Percentiles rank a stretch among this genome's conserved stretches.
These are phyloP conservation scores for Trypanosoma mega DNA, from an alignment of 208 protist genomes.

Conservation along the genomic window DNA sequence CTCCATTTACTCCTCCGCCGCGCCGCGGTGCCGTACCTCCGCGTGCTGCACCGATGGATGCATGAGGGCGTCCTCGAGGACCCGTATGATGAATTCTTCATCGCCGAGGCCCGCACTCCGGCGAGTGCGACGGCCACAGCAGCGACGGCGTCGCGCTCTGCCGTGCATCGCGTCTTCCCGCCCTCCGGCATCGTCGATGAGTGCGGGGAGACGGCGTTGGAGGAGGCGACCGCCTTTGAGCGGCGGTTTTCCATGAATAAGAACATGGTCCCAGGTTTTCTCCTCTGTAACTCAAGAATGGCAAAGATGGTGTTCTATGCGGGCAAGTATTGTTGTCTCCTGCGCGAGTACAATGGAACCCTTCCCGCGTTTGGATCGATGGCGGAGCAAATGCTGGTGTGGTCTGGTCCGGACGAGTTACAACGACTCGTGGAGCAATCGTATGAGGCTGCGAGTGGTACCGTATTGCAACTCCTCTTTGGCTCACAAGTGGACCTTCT, in stretches of 20 bases:
- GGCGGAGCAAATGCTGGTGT: slow-evolving; percentile 46
- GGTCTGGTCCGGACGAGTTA: slow-evolving; percentile 64
- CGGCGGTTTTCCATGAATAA: slow-evolving; percentile 87
- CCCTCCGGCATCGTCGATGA: slow-evolving; percentile 18
- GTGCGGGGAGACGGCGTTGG: slow-evolving; percentile 22
- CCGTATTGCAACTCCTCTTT: slow-evolving; percentile 75
- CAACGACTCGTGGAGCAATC: slow-evolving; percentile 70
- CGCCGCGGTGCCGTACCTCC: slow-evolving; percentile 75
- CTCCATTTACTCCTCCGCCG: slow-evolving; percentile 69
- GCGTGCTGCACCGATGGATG: slow-evolving; percentile 83
- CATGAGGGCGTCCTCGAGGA: slow-evolving; percentile 78
- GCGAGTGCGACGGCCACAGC: not conserved
- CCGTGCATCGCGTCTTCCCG: slow-evolving; percentile 24
- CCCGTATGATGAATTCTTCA: slow-evolving; percentile 86
- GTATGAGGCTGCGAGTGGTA: slow-evolving; percentile 73
- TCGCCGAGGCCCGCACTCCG: slow-evolving; percentile 43
- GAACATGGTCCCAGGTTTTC: slow-evolving; percentile 72
- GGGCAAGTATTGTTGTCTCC: slow-evolving; percentile 85
- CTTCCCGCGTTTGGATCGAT: slow-evolving; percentile 56
- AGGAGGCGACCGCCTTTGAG: slow-evolving; percentile 57
- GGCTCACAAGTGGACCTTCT: slow-evolving; percentile 70
- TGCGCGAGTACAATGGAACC: slow-evolving; percentile 73
- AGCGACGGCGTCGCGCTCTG: slow-evolving; percentile 5
- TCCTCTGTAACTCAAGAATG: slow-evolving; percentile 50
- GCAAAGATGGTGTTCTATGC: slow-evolving; percentile 86